These are phyloP conservation scores for Primulina tabacum DNA, from an alignment of 257 asterid genomes.

Conservation along the genomic window DNA sequence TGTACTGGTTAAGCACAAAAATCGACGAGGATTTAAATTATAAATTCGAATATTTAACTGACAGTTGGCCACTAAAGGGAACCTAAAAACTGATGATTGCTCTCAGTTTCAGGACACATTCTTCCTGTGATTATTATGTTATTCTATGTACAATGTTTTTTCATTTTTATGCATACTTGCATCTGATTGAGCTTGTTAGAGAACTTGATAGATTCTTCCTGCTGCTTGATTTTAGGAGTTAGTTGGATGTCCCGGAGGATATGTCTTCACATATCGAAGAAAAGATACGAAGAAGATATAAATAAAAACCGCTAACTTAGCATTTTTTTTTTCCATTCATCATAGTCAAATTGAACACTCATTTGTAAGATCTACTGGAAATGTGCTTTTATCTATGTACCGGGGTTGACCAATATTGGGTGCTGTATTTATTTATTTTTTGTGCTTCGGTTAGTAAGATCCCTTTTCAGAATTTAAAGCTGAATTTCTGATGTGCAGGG, in stretches of 20 bases:
- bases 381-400: neutral
- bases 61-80: neutral
- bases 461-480: constrained; percentile 5
- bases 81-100: neutral
- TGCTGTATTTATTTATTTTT: constrained; percentile 7
- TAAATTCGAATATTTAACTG: neutral
- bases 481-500: constrained; percentile 50
- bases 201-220: neutral
- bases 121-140: neutral
- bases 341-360: neutral
- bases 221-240: neutral
- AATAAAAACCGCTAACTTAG: neutral
- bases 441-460: constrained; percentile 4
- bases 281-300: constrained; percentile 2
- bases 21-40: neutral
- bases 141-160: no score
- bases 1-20: neutral
- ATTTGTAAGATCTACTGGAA: neutral
- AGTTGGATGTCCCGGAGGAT: constrained; percentile 5
- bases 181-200: neutral
- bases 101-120: neutral
- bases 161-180: no score
- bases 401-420: neutral
- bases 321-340: neutral
- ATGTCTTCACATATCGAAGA: constrained; percentile 2